phyloP scores from a whole-genome alignment of 129 eudicot genomes.

The carrot (Daucus carota) region DH1_v3.0 NC_030381.2:49211501-49212000 shows the following conservation, averaged over 20 bases:
- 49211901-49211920: too few relatives aligned
- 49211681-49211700: background rate
- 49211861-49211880: background rate
- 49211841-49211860: background rate
- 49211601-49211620: background rate
- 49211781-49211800: background rate
- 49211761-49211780: background rate
- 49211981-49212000: conserved; percentile 71
- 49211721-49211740: background rate
- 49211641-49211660: too few relatives aligned
- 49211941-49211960: background rate
- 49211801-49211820: background rate
- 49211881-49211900: background rate
- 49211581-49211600: background rate
- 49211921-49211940: background rate
- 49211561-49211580: background rate
- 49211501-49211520: background rate
- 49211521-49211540: background rate
- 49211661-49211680: too few relatives aligned
- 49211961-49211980: conserved; percentile 70
- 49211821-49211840: background rate
- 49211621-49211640: too few relatives aligned
- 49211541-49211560: background rate
- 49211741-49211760: background rate
- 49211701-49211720: background rate